phyloP scores from a whole-genome alignment of 257 asterid genomes.

The Salvia hispanica region DNA sequence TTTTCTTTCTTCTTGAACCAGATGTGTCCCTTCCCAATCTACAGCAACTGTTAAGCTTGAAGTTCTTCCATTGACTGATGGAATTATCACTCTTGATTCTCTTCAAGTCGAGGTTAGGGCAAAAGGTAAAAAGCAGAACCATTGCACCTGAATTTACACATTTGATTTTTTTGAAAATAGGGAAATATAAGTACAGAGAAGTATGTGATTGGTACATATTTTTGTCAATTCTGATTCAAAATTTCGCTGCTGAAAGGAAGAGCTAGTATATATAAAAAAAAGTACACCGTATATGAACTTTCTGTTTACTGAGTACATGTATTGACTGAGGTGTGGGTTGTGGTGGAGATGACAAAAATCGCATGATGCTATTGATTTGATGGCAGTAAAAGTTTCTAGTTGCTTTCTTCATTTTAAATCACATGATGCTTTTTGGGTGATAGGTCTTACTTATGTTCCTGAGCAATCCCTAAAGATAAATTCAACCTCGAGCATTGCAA shows the following conservation, averaged over 20 bases:
- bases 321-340: conserved; percentile 13
- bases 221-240: not conserved
- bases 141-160: not conserved
- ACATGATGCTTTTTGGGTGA: conserved; percentile 25
- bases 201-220: not conserved
- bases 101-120: conserved; percentile 81
- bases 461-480: conserved; percentile 89
- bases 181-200: too few relatives aligned
- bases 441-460: conserved; percentile 81
- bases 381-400: not conserved
- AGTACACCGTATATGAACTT: not conserved
- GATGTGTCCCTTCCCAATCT: conserved; percentile 90
- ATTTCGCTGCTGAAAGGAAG: conserved; percentile 1
- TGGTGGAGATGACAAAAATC: not conserved
- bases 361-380: not conserved
- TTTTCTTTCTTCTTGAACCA: conserved; percentile 34
- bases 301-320: not conserved
- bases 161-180: too few relatives aligned
- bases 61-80: conserved; percentile 96
- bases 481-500: conserved; percentile 88
- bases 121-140: conserved; percentile 58
- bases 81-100: conserved; percentile 95
- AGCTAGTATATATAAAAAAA: not conserved
- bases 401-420: conserved; percentile 8
- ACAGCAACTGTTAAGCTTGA: conserved; percentile 93